Conservation (phyloP, 1,284 basidiomycete species). For the Wolfiporia cocos region DNA sequence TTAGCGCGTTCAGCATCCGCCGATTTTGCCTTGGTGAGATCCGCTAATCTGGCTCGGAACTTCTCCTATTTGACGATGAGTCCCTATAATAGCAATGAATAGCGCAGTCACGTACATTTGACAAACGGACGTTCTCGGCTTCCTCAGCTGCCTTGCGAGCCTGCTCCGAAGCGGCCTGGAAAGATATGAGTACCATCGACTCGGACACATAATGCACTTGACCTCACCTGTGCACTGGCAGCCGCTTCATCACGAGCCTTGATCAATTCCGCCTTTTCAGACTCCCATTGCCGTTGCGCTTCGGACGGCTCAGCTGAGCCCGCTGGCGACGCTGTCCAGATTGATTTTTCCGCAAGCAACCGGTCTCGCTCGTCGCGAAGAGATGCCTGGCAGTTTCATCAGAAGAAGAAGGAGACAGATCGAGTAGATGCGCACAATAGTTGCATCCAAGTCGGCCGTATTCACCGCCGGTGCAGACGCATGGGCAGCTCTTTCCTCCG, state of each 20-base stretch:
- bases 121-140: conserved; percentile 32
- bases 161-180: conserved; percentile 40
- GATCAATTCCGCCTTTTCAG: conserved; percentile 50
- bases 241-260: conserved; percentile 56
- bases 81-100: neutral
- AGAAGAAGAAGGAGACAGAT: neutral
- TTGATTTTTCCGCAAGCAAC: conserved; percentile 56
- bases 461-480: conserved; percentile 6
- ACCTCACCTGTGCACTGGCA: conserved; percentile 47
- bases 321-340: conserved; percentile 17
- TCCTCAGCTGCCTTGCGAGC: conserved; percentile 42
- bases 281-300: conserved; percentile 40
- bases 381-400: conserved; percentile 32
- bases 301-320: conserved; percentile 26
- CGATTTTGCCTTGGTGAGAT: conserved; percentile 32
- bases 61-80: conserved; percentile 35
- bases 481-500: conserved; percentile 31
- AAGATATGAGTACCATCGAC: conserved; percentile 25
- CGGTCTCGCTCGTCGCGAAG: conserved; percentile 57
- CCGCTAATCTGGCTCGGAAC: conserved; percentile 33
- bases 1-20: conserved; percentile 30
- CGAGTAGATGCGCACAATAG: conserved; percentile 36
- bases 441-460: conserved; percentile 11
- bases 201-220: neutral
- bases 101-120: conserved; percentile 25